Percentiles rank a stretch among this genome's conserved stretches.
Evolutionary conservation across 441 rosid species (phyloP).

Genomic region (Syzygium syzygioides): DNA sequence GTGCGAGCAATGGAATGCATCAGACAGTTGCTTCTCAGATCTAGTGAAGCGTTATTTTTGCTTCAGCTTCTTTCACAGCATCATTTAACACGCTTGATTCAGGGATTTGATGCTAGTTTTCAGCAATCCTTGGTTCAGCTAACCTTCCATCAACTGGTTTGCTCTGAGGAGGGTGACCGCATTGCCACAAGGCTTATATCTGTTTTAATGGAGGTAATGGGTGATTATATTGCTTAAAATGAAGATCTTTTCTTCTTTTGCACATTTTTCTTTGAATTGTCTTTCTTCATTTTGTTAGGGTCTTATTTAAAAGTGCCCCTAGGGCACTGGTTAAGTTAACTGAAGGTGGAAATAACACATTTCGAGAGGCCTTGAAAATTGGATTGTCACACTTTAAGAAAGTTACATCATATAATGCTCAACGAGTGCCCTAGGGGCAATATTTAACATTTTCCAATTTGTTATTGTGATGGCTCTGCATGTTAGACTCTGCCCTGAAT

Average conservation of each 20-base stretch:
- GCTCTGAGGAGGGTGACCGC: conserved; percentile 93
- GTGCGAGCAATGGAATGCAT: conserved; percentile 97
- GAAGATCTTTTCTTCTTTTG: conserved; percentile 7
- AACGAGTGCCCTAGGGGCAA: background rate
- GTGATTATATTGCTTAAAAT: background rate
- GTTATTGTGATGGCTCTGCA: background rate
- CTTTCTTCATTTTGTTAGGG: background rate
- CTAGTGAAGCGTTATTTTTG: conserved; percentile 92
- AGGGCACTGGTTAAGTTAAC: background rate
- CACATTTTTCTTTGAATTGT: background rate
- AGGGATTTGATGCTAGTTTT: conserved; percentile 64
- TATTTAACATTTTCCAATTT: background rate
- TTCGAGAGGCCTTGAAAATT: background rate
- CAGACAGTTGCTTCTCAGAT: conserved; percentile 93
- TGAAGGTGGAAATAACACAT: background rate
- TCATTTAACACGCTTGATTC: conserved; percentile 77
- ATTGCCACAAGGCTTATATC: conserved; percentile 85
- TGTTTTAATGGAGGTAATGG: conserved; percentile 80
- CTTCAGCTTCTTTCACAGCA: conserved; percentile 89
- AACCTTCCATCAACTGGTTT: conserved; percentile 89
- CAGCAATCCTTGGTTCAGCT: conserved; percentile 63
- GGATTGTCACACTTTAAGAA: background rate
- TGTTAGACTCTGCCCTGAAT: background rate
- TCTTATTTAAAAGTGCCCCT: background rate
- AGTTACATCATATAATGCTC: background rate